Evolutionary conservation across 1,284 basidiomycete species (phyloP).

Genomic region (Pisolithus thermaeus): DNA sequence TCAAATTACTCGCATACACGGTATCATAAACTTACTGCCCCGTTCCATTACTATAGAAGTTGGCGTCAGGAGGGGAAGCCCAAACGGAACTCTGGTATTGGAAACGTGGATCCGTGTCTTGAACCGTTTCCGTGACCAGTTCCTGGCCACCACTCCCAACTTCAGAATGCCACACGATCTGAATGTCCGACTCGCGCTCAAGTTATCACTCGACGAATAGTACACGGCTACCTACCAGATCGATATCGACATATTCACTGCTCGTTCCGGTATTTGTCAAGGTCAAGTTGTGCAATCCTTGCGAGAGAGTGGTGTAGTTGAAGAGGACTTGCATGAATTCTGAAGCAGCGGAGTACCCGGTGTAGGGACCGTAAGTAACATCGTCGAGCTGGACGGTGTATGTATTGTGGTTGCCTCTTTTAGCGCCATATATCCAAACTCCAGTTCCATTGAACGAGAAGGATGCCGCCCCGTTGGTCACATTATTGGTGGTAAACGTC

Average conservation of each 20-base stretch:
- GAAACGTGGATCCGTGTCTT: slow-evolving; percentile 27
- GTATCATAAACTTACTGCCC: slow-evolving; percentile 29
- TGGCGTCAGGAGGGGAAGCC: slow-evolving; percentile 14
- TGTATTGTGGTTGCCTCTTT: slow-evolving; percentile 26
- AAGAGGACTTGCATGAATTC: slow-evolving; percentile 28
- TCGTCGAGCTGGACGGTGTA: slow-evolving; percentile 29
- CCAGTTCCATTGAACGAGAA: slow-evolving; percentile 34
- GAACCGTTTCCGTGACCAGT: slow-evolving; percentile 14
- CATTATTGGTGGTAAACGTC: slow-evolving; percentile 28
- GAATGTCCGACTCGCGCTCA: not conserved
- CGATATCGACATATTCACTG: slow-evolving; percentile 26
- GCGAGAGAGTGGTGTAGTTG: slow-evolving; percentile 19
- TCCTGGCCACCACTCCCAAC: slow-evolving; percentile 18
- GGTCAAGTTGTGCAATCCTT: slow-evolving; percentile 20
- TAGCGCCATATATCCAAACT: slow-evolving; percentile 30
- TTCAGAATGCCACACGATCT: slow-evolving; percentile 28
- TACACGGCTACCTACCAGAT: slow-evolving; percentile 20
- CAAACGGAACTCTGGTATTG: slow-evolving; percentile 23
- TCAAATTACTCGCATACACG: too few species aligned
- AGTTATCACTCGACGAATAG: not conserved
- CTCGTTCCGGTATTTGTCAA: slow-evolving; percentile 27
- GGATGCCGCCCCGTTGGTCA: slow-evolving; percentile 18
- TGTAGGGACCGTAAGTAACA: slow-evolving; percentile 6
- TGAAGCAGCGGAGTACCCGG: slow-evolving; percentile 9
- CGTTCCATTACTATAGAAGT: slow-evolving; percentile 24